Evolutionary conservation across 306 rosid species (phyloP).

Genomic region (Castanea sativa): DNA sequence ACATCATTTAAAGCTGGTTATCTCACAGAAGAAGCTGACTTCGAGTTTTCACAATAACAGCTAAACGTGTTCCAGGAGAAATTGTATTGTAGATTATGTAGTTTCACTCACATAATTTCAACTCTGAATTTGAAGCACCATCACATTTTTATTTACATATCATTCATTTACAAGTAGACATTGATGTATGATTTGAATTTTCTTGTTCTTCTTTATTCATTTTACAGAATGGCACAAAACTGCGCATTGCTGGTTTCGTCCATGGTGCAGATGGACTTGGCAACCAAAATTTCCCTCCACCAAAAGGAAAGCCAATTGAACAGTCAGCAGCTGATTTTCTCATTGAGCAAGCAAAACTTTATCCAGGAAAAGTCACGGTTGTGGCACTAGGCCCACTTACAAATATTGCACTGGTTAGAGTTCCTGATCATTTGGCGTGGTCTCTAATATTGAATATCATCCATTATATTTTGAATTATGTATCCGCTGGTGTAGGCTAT

Average conservation of each 20-base stretch:
- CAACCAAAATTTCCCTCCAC: slow-evolving; percentile 89
- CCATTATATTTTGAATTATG: slow-evolving; percentile 9
- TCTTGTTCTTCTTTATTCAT: slow-evolving; percentile 1
- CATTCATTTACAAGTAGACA: background rate
- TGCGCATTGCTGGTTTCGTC: slow-evolving; percentile 85
- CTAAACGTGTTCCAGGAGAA: background rate
- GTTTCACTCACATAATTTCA: background rate
- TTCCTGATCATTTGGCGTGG: slow-evolving; percentile 14
- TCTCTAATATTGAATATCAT: slow-evolving; percentile 2
- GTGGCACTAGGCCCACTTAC: slow-evolving; percentile 96
- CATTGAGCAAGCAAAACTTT: slow-evolving; percentile 65
- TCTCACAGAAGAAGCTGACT: slow-evolving; percentile 1
- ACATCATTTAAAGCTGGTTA: slow-evolving; percentile 2
- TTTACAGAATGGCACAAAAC: slow-evolving; percentile 67
- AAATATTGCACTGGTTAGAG: slow-evolving; percentile 78
- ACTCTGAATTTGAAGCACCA: background rate
- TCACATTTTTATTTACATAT: background rate
- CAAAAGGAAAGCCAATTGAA: slow-evolving; percentile 69
- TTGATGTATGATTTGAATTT: slow-evolving; percentile 3
- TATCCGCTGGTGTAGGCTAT: slow-evolving; percentile 53
- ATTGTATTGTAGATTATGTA: background rate
- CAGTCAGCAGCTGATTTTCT: slow-evolving; percentile 71
- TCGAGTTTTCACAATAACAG: background rate
- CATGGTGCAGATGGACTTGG: slow-evolving; percentile 96
- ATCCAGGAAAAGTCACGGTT: slow-evolving; percentile 79